Evolutionary conservation across 495 filamentous ascomycete genomes (phyloP).

Genomic region (Penicillium antarcticum): DNA sequence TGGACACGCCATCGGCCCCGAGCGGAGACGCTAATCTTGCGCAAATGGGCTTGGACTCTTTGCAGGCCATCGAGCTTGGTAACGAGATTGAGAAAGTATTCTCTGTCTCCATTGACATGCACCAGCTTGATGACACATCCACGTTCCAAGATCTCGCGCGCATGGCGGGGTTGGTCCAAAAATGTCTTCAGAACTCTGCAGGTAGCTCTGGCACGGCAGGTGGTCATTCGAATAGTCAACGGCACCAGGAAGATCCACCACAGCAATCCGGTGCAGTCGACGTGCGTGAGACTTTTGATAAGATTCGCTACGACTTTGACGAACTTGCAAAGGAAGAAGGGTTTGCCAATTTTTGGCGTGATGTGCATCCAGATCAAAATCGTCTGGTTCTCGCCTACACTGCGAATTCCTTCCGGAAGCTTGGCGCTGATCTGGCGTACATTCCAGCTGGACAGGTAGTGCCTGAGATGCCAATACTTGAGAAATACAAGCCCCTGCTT

Average conservation of each 20-base stretch:
- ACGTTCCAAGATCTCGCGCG: too few species aligned
- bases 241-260: too few species aligned
- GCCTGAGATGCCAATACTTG: neutral
- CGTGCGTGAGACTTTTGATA: neutral
- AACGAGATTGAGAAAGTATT: constrained; percentile 19
- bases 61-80: constrained; percentile 16
- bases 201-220: too few species aligned
- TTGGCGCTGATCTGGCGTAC: constrained; percentile 6
- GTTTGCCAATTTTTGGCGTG: neutral
- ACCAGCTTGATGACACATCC: too few species aligned
- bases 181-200: too few species aligned
- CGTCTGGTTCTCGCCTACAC: constrained; percentile 22
- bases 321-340: neutral
- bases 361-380: constrained; percentile 13
- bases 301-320: neutral
- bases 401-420: constrained; percentile 14
- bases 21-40: constrained; percentile 5
- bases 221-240: too few species aligned
- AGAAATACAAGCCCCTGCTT: neutral
- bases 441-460: neutral
- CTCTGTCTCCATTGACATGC: constrained; percentile 11
- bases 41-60: constrained; percentile 17
- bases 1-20: neutral
- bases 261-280: too few species aligned
- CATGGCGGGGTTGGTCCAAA: too few species aligned